A percentile compares a stretch with the other conserved stretches of the same genome.
phyloP scores from a whole-genome alignment of 2,329 filamentous ascomycete genomes.

The Cyanodermella asteris region DNA sequence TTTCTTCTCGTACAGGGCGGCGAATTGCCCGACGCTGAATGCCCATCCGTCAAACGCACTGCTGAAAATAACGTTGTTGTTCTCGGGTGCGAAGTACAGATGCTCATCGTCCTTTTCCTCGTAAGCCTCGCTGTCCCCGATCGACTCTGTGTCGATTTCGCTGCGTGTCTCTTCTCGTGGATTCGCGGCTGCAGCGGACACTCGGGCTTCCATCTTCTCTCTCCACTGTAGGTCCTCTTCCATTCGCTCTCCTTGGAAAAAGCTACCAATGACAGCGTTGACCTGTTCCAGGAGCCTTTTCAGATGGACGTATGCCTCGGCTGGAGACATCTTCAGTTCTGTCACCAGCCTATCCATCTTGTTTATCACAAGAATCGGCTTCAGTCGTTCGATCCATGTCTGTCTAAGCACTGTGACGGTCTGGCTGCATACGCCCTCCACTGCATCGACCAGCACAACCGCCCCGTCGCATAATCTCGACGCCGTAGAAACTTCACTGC shows the following conservation, averaged over 20 bases:
- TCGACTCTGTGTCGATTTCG: conserved; percentile 31
- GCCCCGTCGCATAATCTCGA: conserved; percentile 88
- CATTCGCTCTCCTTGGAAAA: conserved; percentile 96
- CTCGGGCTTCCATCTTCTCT: conserved; percentile 71
- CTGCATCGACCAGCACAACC: conserved; percentile 82
- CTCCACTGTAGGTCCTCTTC: conserved; percentile 94
- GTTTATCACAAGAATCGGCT: conserved; percentile 87
- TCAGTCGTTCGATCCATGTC: conserved; percentile 86
- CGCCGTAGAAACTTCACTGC: conserved; percentile 90
- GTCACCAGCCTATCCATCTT: conserved; percentile 93
- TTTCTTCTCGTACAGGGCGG: conserved; percentile 85
- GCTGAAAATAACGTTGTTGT: conserved; percentile 97
- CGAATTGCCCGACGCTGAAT: conserved; percentile 89
- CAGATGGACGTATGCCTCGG: conserved; percentile 73
- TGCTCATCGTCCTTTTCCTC: conserved; percentile 90
- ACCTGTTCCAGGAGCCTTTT: conserved; percentile 84
- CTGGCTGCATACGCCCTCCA: conserved; percentile 95
- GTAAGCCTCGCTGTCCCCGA: conserved; percentile 36
- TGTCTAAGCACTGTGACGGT: conserved; percentile 92
- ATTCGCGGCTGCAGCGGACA: conserved; percentile 47
- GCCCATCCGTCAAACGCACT: conserved; percentile 98
- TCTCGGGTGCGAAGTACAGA: conserved; percentile 92
- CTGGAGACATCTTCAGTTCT: conserved; percentile 80
- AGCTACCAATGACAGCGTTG: conserved; percentile 90
- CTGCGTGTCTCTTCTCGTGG: conserved; percentile 31